phyloP scores from a whole-genome alignment of 257 asterid species.

The Solanum appendiculatum region DNA sequence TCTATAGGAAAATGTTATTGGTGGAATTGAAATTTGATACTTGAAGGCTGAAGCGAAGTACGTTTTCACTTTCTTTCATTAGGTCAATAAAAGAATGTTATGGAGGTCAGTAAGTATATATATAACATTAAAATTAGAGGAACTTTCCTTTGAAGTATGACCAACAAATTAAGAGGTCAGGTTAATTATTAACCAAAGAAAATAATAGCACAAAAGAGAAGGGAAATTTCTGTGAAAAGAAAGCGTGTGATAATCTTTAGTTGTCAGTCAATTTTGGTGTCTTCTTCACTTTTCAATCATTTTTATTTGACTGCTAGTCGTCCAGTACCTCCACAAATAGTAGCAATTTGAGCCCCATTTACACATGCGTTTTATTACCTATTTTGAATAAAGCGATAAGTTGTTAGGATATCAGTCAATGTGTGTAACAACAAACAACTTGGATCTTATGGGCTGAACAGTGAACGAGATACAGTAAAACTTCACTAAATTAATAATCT shows the following conservation, averaged over 20 bases:
- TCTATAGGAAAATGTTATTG: background rate
- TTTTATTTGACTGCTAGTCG: background rate
- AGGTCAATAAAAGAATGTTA: background rate
- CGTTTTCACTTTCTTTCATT: background rate
- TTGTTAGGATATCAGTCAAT: background rate
- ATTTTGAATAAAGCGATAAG: background rate
- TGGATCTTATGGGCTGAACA: background rate
- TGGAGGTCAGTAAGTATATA: no score
- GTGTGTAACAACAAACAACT: background rate
- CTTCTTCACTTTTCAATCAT: background rate
- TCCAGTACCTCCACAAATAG: background rate
- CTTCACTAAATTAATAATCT: no score
- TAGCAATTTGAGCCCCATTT: background rate
- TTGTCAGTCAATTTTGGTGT: background rate
- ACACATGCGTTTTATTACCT: background rate
- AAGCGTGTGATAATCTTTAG: background rate
- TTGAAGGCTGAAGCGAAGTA: background rate
- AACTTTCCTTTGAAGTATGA: background rate
- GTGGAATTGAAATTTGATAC: background rate
- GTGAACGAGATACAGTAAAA: no score
- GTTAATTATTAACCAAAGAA: background rate
- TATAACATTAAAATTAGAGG: background rate
- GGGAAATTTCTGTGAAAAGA: background rate
- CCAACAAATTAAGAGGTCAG: background rate
- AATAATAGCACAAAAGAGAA: background rate